Conservation (phyloP, 768 basidiomycete genomes). For the Lyophyllum decastes region DNA sequence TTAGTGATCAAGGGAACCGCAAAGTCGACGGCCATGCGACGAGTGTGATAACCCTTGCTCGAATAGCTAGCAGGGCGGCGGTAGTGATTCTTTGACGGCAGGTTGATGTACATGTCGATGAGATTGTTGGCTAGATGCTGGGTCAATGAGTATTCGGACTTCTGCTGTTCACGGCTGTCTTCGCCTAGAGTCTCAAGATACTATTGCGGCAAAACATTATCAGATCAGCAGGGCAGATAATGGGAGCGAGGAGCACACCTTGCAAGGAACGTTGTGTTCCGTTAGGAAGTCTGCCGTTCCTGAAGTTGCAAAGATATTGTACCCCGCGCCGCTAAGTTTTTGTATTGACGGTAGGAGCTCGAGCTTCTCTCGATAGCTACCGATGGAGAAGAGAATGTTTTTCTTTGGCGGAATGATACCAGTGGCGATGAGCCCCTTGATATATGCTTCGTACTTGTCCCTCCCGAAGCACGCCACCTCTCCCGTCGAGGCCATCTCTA, state of each 20-base stretch:
- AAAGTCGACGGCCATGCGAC: conserved; percentile 99
- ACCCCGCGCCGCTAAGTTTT: conserved; percentile 91
- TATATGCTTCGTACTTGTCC: conserved; percentile 97
- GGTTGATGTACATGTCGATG: conserved; percentile 99
- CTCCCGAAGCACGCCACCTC: conserved; percentile 98
- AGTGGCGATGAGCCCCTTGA: conserved; percentile 96
- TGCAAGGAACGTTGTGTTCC: conserved; percentile 96
- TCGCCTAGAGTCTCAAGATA: conserved; percentile 89
- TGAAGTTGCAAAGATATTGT: conserved; percentile 94
- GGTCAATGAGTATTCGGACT: conserved; percentile 96
- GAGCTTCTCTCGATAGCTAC: conserved; percentile 95
- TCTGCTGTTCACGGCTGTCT: conserved; percentile 74
- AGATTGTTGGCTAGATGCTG: conserved; percentile 96
- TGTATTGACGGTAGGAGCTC: conserved; percentile 95
- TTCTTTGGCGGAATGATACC: conserved; percentile 95
- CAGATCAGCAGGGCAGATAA: not conserved
- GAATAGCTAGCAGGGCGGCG: conserved; percentile 96
- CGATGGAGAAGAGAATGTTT: conserved; percentile 96
- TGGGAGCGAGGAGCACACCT: conserved; percentile 46
- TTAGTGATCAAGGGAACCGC: conserved; percentile 97
- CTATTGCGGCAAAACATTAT: conserved; percentile 34
- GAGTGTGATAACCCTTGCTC: conserved; percentile 94
- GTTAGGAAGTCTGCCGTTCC: conserved; percentile 98
- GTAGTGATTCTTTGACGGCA: conserved; percentile 97
- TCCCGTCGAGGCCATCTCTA: conserved; percentile 99